Evolutionary conservation across 1,284 basidiomycete genomes (phyloP).

Genomic region (Microbotryomycetes sp.): DNA sequence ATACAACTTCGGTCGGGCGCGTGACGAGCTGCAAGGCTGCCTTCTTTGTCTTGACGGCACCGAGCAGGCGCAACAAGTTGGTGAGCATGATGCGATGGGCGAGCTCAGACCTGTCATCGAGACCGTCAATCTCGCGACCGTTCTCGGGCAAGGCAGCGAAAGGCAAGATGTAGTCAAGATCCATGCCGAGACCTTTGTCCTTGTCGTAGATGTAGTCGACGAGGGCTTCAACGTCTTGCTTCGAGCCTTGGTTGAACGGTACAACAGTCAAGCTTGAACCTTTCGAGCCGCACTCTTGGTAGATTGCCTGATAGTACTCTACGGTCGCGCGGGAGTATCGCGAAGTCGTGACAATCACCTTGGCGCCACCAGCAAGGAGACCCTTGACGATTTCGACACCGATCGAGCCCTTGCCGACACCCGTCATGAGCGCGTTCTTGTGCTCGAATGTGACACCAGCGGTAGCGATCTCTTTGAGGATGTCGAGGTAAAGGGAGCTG

Average conservation of each 20-base stretch:
- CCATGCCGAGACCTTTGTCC: constrained; percentile 51
- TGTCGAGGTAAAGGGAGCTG: constrained; percentile 61
- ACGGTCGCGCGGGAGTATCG: constrained; percentile 53
- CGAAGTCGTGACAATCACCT: constrained; percentile 91
- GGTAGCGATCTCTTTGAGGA: constrained; percentile 94
- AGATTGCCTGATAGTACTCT: constrained; percentile 97
- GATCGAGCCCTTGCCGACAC: constrained; percentile 95
- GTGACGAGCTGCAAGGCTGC: constrained; percentile 92
- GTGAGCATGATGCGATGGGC: constrained; percentile 70
- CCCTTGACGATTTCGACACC: constrained; percentile 97
- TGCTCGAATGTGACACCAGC: constrained; percentile 97
- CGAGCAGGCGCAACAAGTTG: constrained; percentile 89
- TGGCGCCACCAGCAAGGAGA: constrained; percentile 88
- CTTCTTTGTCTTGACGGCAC: constrained; percentile 96
- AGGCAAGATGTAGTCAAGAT: constrained; percentile 95
- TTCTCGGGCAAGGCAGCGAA: constrained; percentile 98
- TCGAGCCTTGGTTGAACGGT: constrained; percentile 97
- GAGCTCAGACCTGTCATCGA: constrained; percentile 95
- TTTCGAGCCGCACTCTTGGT: constrained; percentile 88
- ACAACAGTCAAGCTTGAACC: constrained; percentile 94
- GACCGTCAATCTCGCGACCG: constrained; percentile 90
- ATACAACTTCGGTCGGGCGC: constrained; percentile 93
- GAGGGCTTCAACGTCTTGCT: constrained; percentile 93
- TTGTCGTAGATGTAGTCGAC: constrained; percentile 97
- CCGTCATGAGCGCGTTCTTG: constrained; percentile 95